A percentile compares a stretch with the other conserved stretches of the same genome.
Evolutionary conservation across 331 rosid genomes (phyloP).

Genomic region (Acacia concinna): DNA sequence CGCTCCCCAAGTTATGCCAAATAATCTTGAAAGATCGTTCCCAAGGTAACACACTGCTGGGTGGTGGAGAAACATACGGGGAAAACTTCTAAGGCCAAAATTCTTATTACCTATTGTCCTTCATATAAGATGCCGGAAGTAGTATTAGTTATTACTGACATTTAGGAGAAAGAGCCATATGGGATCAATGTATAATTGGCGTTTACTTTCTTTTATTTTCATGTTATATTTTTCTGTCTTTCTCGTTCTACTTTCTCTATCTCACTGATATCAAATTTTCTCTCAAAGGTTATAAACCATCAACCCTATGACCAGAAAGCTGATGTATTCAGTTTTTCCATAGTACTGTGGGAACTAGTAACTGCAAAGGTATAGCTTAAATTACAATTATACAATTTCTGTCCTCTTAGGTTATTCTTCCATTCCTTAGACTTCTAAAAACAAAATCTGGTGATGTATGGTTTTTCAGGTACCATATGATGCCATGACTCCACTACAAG

Average conservation of each 20-base stretch:
- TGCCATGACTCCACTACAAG: constrained; percentile 96
- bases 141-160: background rate
- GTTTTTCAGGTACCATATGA: constrained; percentile 89
- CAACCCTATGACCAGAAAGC: constrained; percentile 98
- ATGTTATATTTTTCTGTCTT: background rate
- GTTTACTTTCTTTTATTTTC: background rate
- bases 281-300: constrained; percentile 92
- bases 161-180: background rate
- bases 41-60: background rate
- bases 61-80: background rate
- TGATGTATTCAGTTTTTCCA: constrained; percentile 93
- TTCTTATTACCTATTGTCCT: background rate
- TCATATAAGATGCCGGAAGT: no score
- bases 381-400: constrained; percentile 8
- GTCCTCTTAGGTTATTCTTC: constrained; percentile 22
- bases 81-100: background rate
- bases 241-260: constrained; percentile 29
- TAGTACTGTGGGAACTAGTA: constrained; percentile 96
- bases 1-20: background rate
- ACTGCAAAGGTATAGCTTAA: constrained; percentile 78
- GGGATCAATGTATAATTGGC: background rate
- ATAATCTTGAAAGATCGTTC: background rate
- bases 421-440: constrained; percentile 12
- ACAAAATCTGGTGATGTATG: constrained; percentile 10
- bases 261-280: constrained; percentile 37